A percentile compares a stretch with the other conserved stretches of the same genome.
phyloP scores from a whole-genome alignment of 495 filamentous ascomycete genomes.

The Hypoxylon intermedium region DNA sequence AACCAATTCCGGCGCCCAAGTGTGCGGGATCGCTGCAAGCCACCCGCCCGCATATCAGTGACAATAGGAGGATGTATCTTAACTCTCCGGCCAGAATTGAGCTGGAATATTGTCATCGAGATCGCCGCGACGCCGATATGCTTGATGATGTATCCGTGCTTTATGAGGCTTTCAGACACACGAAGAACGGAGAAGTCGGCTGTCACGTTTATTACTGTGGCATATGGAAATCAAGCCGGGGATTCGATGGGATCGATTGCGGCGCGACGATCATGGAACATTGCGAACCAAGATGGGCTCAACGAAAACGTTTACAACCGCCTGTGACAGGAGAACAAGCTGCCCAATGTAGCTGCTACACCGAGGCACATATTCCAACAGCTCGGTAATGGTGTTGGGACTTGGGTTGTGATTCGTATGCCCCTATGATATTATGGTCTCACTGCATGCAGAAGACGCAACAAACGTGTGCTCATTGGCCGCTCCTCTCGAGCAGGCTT shows the following conservation, averaged over 20 bases:
- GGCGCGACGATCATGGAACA: conserved; percentile 3
- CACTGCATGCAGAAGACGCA: not conserved
- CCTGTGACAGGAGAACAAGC: not conserved
- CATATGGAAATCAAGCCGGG: not conserved
- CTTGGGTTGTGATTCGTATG: conserved; percentile 6
- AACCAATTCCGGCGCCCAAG: too few species aligned
- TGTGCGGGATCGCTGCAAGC: too few species aligned
- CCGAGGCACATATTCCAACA: conserved; percentile 9
- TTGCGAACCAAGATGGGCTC: conserved; percentile 1
- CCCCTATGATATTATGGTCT: not conserved
- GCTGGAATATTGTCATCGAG: too few species aligned
- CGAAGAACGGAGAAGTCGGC: too few species aligned
- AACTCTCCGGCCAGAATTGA: too few species aligned
- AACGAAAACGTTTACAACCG: not conserved
- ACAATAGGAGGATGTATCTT: too few species aligned
- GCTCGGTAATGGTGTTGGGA: conserved; percentile 2
- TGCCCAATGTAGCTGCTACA: not conserved
- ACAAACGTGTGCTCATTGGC: conserved; percentile 4
- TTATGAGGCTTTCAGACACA: too few species aligned
- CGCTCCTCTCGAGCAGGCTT: not conserved
- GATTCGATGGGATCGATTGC: conserved; percentile 7
- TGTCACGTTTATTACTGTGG: not conserved
- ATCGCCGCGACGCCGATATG: too few species aligned
- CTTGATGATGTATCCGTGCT: too few species aligned
- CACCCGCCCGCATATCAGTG: too few species aligned